Conservation (phyloP, 192 early-diverging fungal species). For the Linnemannia zychae region DNA sequence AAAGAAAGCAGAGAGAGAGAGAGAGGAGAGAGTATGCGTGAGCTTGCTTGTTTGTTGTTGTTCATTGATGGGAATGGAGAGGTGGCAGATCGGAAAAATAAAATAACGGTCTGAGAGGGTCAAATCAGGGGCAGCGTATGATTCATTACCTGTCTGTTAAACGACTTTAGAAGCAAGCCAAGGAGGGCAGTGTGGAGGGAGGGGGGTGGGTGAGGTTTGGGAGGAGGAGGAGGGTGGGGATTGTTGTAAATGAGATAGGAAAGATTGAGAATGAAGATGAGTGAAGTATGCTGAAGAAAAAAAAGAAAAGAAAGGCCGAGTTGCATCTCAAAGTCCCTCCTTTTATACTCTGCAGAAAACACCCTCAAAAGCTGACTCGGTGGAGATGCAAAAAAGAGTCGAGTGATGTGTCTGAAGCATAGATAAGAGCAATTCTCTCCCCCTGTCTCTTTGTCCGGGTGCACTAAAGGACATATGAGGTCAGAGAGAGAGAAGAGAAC, state of each 20-base stretch:
- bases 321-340: not conserved
- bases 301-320: slow-evolving; percentile 6
- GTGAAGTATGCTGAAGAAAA: slow-evolving; percentile 9
- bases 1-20: not conserved
- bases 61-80: slow-evolving; percentile 9
- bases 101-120: slow-evolving; percentile 15
- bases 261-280: not conserved
- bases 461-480: not conserved
- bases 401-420: not conserved
- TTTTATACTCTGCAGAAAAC: not conserved
- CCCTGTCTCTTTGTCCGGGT: not conserved
- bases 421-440: not conserved
- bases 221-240: slow-evolving; percentile 36
- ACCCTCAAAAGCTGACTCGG: not conserved
- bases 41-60: slow-evolving; percentile 1
- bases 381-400: not conserved
- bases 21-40: not conserved
- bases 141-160: slow-evolving; percentile 48
- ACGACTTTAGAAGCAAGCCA: slow-evolving; percentile 54
- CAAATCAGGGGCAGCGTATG: not conserved
- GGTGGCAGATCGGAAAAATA: not conserved
- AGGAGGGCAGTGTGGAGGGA: slow-evolving; percentile 45
- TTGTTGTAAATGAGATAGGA: slow-evolving; percentile 29
- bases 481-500: not conserved
- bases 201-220: slow-evolving; percentile 15